phyloP scores from a whole-genome alignment of 208 protist genomes.

The Phytomonas francai region DNA sequence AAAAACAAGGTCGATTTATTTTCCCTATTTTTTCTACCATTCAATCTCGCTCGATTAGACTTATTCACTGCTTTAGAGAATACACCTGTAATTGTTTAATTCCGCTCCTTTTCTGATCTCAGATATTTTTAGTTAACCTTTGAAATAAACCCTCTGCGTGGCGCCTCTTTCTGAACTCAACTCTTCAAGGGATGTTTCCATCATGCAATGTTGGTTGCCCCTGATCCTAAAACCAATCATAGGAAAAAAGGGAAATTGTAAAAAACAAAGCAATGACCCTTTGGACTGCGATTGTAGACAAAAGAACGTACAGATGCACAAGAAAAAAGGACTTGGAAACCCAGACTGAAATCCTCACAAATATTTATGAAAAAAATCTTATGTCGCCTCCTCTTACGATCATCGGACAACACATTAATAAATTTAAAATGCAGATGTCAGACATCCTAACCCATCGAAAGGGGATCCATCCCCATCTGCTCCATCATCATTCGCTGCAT shows the following conservation, averaged over 20 bases:
- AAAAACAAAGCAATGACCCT: not conserved
- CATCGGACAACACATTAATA: not conserved
- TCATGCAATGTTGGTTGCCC: not conserved
- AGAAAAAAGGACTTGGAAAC: not conserved
- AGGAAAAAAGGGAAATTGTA: not conserved
- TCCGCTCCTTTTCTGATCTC: not conserved
- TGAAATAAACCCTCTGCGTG: not conserved
- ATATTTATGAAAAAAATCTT: not conserved
- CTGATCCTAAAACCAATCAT: not conserved
- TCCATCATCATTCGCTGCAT: constrained; percentile 89
- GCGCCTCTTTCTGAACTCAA: not conserved
- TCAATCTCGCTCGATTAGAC: not conserved
- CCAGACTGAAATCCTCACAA: not conserved
- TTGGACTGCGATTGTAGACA: not conserved
- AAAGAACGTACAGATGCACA: not conserved
- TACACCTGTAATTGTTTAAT: not conserved
- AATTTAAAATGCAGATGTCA: not conserved
- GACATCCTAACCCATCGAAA: not conserved
- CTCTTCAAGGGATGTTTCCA: not conserved
- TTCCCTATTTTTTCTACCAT: not conserved
- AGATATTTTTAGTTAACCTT: not conserved
- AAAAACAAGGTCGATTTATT: not conserved
- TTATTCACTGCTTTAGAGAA: not conserved
- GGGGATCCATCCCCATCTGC: constrained; percentile 71
- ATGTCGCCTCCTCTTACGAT: not conserved